These are phyloP conservation scores for Bremia lactucae DNA, from an alignment of 352 stramenopile genomes.

Conservation along the genomic window DNA sequence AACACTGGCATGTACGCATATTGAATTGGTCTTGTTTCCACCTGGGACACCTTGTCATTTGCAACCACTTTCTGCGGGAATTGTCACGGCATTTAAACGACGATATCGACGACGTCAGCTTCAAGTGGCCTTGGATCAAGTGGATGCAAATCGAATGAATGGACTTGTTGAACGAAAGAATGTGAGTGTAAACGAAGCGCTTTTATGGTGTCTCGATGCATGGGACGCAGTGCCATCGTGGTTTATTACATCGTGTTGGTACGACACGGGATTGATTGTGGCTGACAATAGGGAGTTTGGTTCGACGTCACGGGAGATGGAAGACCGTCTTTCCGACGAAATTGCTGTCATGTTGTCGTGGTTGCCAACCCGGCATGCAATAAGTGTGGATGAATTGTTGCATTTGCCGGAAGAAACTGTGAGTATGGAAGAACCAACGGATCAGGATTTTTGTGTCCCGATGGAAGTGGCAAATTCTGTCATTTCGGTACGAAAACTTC, in stretches of 20 bases:
- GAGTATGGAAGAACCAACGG: constrained; percentile 18
- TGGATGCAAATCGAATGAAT: constrained; percentile 15
- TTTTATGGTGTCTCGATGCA: constrained; percentile 17
- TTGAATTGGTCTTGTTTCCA: constrained; percentile 18
- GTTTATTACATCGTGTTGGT: constrained; percentile 11
- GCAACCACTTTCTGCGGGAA: constrained; percentile 17
- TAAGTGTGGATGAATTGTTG: constrained; percentile 18
- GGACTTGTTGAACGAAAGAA: constrained; percentile 11
- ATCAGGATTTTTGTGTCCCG: constrained; percentile 19
- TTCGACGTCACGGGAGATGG: constrained; percentile 1
- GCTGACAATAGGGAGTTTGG: background rate
- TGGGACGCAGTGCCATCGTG: constrained; percentile 14
- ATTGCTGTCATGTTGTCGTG: constrained; percentile 16
- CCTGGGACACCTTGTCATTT: constrained; percentile 5
- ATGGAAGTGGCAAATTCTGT: constrained; percentile 5
- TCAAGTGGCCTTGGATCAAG: constrained; percentile 14
- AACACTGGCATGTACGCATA: constrained; percentile 14
- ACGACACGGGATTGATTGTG: constrained; percentile 8
- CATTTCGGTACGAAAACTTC: background rate
- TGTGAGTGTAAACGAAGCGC: constrained; percentile 12
- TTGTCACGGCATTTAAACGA: constrained; percentile 18
- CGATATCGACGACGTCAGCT: constrained; percentile 22
- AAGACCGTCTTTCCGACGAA: constrained; percentile 14
- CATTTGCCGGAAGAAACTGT: constrained; percentile 19
- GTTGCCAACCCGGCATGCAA: constrained; percentile 6